Evolutionary conservation across 2,329 filamentous ascomycete species (phyloP).

Genomic region (Torrubiella hemipterigena): DNA sequence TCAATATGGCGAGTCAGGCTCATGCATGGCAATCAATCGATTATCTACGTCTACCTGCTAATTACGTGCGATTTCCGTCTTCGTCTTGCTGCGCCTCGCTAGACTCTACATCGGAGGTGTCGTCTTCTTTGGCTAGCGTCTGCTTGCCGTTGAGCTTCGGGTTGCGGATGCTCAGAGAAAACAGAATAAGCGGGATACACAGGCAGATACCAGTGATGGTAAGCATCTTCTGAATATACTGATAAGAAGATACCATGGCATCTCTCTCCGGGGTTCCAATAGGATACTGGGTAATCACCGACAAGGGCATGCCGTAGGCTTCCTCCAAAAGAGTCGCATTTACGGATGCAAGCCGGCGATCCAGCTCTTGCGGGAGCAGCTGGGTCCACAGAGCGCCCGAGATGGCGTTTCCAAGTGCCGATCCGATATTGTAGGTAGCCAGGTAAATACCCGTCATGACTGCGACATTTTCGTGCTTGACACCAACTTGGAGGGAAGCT

Average conservation of each 20-base stretch:
- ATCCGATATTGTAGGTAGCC: constrained; percentile 51
- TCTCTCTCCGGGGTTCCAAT: constrained; percentile 29
- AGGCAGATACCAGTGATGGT: constrained; percentile 36
- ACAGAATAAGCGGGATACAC: constrained; percentile 33
- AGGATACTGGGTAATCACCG: constrained; percentile 15
- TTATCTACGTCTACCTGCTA: too few species aligned
- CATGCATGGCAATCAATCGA: too few species aligned
- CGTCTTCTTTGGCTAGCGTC: constrained; percentile 23
- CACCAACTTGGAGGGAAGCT: constrained; percentile 28
- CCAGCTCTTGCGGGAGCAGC: constrained; percentile 37
- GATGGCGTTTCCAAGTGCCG: constrained; percentile 45
- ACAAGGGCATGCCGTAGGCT: constrained; percentile 21
- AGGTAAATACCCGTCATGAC: constrained; percentile 53
- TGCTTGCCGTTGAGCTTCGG: constrained; percentile 32
- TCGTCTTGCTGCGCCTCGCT: not conserved
- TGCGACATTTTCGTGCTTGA: constrained; percentile 42
- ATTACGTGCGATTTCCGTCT: too few species aligned
- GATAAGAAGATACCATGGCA: constrained; percentile 31
- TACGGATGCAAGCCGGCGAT: constrained; percentile 28
- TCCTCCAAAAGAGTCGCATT: constrained; percentile 20
- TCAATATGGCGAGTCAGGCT: too few species aligned
- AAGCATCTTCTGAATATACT: constrained; percentile 33
- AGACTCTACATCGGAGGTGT: constrained; percentile 1
- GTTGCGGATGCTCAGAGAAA: constrained; percentile 29
- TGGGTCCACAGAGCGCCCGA: constrained; percentile 53